phyloP scores from a whole-genome alignment of 2,329 filamentous ascomycete genomes.

The Fusarium cicatricum region DNA sequence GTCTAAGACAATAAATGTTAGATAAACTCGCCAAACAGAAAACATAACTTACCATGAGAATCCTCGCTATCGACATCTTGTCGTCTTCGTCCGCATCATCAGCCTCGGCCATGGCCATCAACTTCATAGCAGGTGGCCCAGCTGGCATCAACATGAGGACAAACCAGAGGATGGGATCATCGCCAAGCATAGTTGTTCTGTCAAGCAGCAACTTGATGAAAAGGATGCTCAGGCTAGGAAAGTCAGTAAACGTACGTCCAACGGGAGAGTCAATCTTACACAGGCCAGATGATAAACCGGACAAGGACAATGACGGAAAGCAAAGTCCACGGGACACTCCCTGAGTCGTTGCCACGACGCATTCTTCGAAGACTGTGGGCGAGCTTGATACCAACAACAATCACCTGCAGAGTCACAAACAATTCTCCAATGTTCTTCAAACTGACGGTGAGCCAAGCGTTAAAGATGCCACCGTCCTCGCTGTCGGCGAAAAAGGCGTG shows the following conservation, averaged over 20 bases:
- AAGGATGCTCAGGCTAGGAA: constrained; percentile 12
- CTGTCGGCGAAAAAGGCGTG: constrained; percentile 23
- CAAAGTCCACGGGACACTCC: constrained; percentile 11
- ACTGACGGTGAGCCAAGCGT: constrained; percentile 26
- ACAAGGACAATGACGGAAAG: constrained; percentile 12
- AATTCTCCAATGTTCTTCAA: constrained; percentile 29
- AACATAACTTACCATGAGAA: constrained; percentile 15
- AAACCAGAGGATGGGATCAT: constrained; percentile 26
- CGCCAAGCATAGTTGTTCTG: constrained; percentile 6
- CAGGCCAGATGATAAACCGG: constrained; percentile 22
- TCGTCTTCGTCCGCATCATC: constrained; percentile 26
- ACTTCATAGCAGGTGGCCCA: constrained; percentile 24
- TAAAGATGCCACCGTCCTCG: constrained; percentile 22
- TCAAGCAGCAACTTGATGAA: constrained; percentile 21
- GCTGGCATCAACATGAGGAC: constrained; percentile 28
- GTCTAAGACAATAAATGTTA: not conserved
- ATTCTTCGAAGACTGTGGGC: constrained; percentile 28
- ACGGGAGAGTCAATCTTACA: not conserved
- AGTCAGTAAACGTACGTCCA: not conserved
- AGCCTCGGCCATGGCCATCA: constrained; percentile 25
- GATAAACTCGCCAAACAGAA: not conserved
- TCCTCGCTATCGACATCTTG: constrained; percentile 26
- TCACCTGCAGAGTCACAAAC: constrained; percentile 25
- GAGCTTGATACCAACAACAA: constrained; percentile 27
- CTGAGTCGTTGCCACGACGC: constrained; percentile 18